Base-by-base conservation (phyloP, 2,329 filamentous ascomycete species). In the Xylaria sp. region DNA sequence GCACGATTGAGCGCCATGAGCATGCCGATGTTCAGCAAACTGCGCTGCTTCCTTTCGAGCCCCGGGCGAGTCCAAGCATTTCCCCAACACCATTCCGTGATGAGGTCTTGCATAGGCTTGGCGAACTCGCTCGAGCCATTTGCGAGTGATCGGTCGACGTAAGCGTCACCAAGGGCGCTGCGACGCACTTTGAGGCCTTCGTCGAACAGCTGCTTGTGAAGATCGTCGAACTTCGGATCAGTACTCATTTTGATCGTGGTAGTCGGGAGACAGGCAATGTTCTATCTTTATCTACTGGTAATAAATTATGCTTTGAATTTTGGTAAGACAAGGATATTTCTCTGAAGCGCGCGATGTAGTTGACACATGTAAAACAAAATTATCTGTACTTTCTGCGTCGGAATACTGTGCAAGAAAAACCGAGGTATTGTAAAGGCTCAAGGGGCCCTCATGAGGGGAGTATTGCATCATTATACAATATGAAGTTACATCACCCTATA, bases 31-130 rank as follows among this genome's bases (percentile, higher is more conserved):
- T 89, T 89, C 56, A 90, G 76, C 57, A 90, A 78, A 56, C 81
- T 85, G 49, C 87, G 81, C 67, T 86, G 83, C 72, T 89, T 87
- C 62, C 83, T 81, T 37, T 84, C 82, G 8, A 90, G 80, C 0
- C 87, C 87, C 0, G 86, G 86, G 7, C 87, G 82, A 3, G 84
- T 84, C 87, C 87, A 90, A 25, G 84, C 82, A 61, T 82, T 82
- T 14, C 87, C 87, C 87, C 87, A 90, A 76, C 84, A 85, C 72
- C 80, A 84, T 75, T 89, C 87, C 0, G 87, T 89, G 1, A 88
- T 82, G 38, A 88, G 79, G 67, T 89, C 83, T 74, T 89, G 87
- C 67, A 85, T 84, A 0, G 87, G 83, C 40, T 79, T 77, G 1
- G 85, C 79, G 74, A 89, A 90, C n/a, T 85, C 82, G 9, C 82